Evolutionary conservation across 805 yeast species (phyloP).

Genomic region (Cyberlindnera galapagoensis): DNA sequence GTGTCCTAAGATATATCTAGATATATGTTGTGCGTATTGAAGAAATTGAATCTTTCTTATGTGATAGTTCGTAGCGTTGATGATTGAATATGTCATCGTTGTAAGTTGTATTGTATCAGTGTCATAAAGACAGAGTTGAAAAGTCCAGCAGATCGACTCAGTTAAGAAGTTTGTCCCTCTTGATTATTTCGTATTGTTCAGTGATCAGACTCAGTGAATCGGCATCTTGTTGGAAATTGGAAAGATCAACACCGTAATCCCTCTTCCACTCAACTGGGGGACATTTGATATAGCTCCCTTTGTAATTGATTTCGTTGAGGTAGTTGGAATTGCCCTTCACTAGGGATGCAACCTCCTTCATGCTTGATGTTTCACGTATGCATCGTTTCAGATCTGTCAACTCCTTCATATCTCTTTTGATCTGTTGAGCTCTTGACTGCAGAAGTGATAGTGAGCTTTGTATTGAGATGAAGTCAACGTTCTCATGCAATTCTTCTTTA

Average conservation of each 20-base stretch:
- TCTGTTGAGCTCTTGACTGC: conserved; percentile 10
- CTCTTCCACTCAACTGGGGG: conserved; percentile 21
- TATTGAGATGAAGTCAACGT: conserved; percentile 19
- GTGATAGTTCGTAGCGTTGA: no score
- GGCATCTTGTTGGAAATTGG: conserved; percentile 5
- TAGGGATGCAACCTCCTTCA: conserved; percentile 12
- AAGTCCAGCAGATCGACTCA: no score
- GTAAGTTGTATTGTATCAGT: no score
- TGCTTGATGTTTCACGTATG: conserved; percentile 11
- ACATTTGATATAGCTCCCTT: conserved; percentile 19
- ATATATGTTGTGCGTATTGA: no score
- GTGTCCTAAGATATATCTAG: no score
- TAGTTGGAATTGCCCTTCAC: conserved; percentile 14
- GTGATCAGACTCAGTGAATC: conserved; percentile 13
- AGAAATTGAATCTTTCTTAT: no score
- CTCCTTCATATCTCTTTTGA: conserved; percentile 19
- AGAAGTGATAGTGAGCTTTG: conserved; percentile 20
- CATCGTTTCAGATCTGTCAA: conserved; percentile 16
- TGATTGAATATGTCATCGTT: no score
- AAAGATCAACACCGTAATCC: conserved; percentile 19
- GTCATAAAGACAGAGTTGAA: no score
- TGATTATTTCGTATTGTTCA: conserved; percentile 23
- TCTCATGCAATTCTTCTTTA: conserved; percentile 12
- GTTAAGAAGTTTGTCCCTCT: conserved; percentile 19
- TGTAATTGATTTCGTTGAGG: conserved; percentile 23